Conservation (phyloP, 2,329 filamentous ascomycete genomes). For the Corynespora cassiicola region DNA sequence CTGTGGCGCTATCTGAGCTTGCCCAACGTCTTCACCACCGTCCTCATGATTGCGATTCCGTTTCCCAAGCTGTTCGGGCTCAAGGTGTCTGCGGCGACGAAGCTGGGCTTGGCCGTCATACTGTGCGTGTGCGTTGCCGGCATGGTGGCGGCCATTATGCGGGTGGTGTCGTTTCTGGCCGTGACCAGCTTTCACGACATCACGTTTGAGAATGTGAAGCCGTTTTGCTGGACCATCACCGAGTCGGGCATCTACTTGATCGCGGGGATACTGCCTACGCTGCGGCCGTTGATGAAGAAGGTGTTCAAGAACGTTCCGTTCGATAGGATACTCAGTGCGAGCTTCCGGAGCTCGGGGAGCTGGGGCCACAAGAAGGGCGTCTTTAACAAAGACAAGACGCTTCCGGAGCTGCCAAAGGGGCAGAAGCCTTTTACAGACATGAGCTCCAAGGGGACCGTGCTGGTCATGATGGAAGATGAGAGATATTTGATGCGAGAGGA, state of each 20-base stretch:
- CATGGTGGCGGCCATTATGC: slow-evolving; percentile 24
- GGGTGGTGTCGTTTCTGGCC: slow-evolving; percentile 19
- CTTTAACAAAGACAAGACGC: too few species aligned
- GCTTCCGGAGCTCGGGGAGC: slow-evolving; percentile 8
- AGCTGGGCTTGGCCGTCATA: slow-evolving; percentile 15
- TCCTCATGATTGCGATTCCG: slow-evolving; percentile 24
- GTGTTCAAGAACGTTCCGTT: slow-evolving; percentile 16
- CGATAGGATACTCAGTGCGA: slow-evolving; percentile 17
- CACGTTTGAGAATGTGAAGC: slow-evolving; percentile 20
- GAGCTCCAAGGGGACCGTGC: too few species aligned
- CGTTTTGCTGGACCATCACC: slow-evolving; percentile 26
- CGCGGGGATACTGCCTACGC: slow-evolving; percentile 24
- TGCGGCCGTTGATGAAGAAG: slow-evolving; percentile 21
- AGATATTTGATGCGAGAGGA: too few species aligned
- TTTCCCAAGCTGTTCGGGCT: slow-evolving; percentile 22
- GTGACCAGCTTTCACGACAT: slow-evolving; percentile 24
- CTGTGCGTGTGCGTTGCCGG: slow-evolving; percentile 20
- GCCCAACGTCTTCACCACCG: slow-evolving; percentile 23
- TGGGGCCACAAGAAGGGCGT: slow-evolving; percentile 12
- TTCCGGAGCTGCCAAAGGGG: too few species aligned
- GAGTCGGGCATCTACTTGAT: slow-evolving; percentile 29
- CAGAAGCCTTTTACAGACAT: too few species aligned
- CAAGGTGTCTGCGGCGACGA: slow-evolving; percentile 14
- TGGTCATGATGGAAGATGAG: too few species aligned
- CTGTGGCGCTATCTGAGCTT: slow-evolving; percentile 28